A percentile compares a stretch with the other conserved stretches of the same genome.
Conservation (phyloP, 371 early-diverging fungal genomes). For the Zancudomyces culisetae region DNA sequence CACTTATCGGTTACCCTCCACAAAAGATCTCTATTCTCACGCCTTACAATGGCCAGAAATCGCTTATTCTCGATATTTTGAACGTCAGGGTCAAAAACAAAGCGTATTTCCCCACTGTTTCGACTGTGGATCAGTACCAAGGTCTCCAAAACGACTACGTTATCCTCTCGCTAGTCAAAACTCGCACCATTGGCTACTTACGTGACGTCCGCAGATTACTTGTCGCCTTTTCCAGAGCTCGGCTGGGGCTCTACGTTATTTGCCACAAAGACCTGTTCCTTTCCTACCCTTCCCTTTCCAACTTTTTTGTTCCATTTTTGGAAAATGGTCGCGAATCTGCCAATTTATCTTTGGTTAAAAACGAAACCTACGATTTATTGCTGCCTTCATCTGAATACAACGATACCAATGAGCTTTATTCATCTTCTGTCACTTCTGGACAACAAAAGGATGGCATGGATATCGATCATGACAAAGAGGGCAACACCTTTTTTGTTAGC, state of each 20-base stretch:
- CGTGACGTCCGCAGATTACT: conserved; percentile 74
- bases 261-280: conserved; percentile 44
- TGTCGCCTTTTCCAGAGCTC: conserved; percentile 80
- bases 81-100: conserved; percentile 25
- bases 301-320: background rate
- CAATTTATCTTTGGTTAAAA: background rate
- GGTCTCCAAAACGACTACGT: conserved; percentile 88
- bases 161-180: conserved; percentile 85
- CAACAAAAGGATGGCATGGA: too few relatives aligned
- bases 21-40: conserved; percentile 75
- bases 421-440: too few relatives aligned
- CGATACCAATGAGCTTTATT: too few relatives aligned
- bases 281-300: background rate
- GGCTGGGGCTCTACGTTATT: conserved; percentile 85
- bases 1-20: conserved; percentile 76
- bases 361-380: background rate
- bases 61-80: conserved; percentile 77
- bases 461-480: too few relatives aligned
- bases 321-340: background rate
- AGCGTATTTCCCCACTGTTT: conserved; percentile 53
- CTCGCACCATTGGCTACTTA: conserved; percentile 70
- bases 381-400: too few relatives aligned
- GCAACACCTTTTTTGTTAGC: too few relatives aligned
- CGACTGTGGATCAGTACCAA: conserved; percentile 89
- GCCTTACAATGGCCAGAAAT: conserved; percentile 87